A percentile compares a stretch with the other conserved stretches of the same genome.
Evolutionary conservation across 1,139 yeast species (phyloP).

Genomic region (Pichia terricola): DNA sequence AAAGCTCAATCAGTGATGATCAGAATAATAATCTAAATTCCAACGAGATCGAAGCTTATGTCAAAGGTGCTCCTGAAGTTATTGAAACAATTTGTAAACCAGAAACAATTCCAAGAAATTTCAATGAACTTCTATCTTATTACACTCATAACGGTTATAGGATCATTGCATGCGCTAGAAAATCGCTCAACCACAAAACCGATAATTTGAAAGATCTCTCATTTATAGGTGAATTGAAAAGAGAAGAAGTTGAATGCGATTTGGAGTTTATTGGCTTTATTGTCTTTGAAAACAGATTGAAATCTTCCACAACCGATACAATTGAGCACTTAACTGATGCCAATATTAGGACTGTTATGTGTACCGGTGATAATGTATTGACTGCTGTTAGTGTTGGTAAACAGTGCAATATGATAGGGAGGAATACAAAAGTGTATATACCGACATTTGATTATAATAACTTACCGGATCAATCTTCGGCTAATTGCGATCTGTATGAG

Average conservation of each 20-base stretch:
- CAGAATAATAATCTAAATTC: conserved; percentile 5
- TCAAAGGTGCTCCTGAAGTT: conserved; percentile 98
- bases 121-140: conserved; percentile 60
- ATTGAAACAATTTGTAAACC: conserved; percentile 68
- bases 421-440: conserved; percentile 45
- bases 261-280: conserved; percentile 79
- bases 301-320: conserved; percentile 55
- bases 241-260: conserved; percentile 61
- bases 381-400: conserved; percentile 91
- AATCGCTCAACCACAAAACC: conserved; percentile 27
- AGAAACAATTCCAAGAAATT: conserved; percentile 64
- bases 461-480: conserved; percentile 1
- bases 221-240: conserved; percentile 27
- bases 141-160: conserved; percentile 92
- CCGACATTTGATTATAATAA: conserved; percentile 43
- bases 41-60: conserved; percentile 35
- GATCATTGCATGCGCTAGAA: conserved; percentile 89
- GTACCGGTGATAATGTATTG: conserved; percentile 92
- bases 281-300: conserved; percentile 83
- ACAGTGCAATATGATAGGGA: conserved; percentile 62
- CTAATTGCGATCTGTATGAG: no score
- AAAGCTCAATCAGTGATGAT: conserved; percentile 21
- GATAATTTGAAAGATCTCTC: conserved; percentile 26
- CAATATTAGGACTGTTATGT: conserved; percentile 78
- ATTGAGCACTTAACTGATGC: conserved; percentile 55